Conservation (phyloP, 257 asterid genomes). For the Nicotiana tomentosiformis region DNA sequence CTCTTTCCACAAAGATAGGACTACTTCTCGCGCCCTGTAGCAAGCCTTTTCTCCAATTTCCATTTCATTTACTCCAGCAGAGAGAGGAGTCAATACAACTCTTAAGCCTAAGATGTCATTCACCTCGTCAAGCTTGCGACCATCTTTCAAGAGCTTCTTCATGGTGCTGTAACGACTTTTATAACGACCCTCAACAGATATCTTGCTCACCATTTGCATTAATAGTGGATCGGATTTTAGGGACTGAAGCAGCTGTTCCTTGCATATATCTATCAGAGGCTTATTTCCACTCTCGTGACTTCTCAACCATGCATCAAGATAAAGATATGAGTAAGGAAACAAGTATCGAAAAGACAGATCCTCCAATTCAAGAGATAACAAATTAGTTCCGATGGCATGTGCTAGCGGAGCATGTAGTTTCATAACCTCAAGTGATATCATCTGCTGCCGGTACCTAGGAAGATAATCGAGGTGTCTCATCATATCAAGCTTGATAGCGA, state of each 20-base stretch:
- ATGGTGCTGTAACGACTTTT: conserved; percentile 92
- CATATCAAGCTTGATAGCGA: conserved; percentile 75
- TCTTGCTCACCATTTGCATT: conserved; percentile 34
- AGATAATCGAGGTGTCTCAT: conserved; percentile 78
- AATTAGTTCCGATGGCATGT: conserved; percentile 63
- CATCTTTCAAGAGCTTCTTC: conserved; percentile 87
- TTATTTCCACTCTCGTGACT: conserved; percentile 59
- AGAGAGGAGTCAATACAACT: conserved; percentile 47
- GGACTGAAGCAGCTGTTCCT: conserved; percentile 65
- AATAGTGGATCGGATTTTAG: conserved; percentile 49
- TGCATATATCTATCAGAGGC: conserved; percentile 54
- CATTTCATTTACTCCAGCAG: conserved; percentile 34
- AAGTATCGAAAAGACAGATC: conserved; percentile 80
- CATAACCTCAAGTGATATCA: conserved; percentile 66
- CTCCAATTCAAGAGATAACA: conserved; percentile 71
- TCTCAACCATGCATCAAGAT: conserved; percentile 78
- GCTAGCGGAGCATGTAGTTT: conserved; percentile 92
- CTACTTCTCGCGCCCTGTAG: conserved; percentile 73
- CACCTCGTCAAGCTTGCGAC: conserved; percentile 87
- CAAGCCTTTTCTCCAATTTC: conserved; percentile 68
- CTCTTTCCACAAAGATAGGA: conserved; percentile 68
- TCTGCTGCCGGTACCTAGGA: conserved; percentile 84
- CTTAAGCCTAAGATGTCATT: conserved; percentile 78
- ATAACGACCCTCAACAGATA: conserved; percentile 69
- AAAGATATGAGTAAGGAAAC: conserved; percentile 79